Evolutionary conservation across 495 filamentous ascomycete genomes (phyloP).

Genomic region (Filosporella fistucella): DNA sequence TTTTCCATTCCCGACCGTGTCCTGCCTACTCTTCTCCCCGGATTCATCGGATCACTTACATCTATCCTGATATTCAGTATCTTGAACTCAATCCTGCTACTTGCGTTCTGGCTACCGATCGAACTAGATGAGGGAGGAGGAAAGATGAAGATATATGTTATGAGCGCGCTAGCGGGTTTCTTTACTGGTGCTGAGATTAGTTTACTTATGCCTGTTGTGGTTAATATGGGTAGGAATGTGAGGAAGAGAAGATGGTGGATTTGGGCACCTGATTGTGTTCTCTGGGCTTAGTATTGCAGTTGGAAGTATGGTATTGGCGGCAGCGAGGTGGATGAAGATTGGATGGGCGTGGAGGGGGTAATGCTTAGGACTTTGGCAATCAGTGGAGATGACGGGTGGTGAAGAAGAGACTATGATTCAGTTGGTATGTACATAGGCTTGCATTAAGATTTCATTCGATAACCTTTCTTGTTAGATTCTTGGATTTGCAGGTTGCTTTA

Average conservation of each 20-base stretch:
- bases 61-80: constrained; percentile 11
- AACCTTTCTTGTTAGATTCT: no score
- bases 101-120: constrained; percentile 31
- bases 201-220: constrained; percentile 33
- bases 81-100: constrained; percentile 27
- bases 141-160: constrained; percentile 29
- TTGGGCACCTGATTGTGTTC: constrained; percentile 33
- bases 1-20: constrained; percentile 23
- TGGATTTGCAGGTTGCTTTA: no score
- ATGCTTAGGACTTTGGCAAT: no score
- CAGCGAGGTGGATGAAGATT: no score
- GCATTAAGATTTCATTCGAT: no score
- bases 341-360: no score
- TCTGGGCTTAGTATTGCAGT: constrained; percentile 36
- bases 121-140: not conserved
- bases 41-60: constrained; percentile 21
- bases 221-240: constrained; percentile 24
- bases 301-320: constrained; percentile 35
- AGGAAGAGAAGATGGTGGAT: not conserved
- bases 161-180: constrained; percentile 31
- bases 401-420: no score
- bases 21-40: constrained; percentile 20
- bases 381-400: no score
- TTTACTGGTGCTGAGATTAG: constrained; percentile 31
- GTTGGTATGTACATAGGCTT: no score